A percentile compares a stretch with the other conserved stretches of the same genome.
These are phyloP conservation scores for Furcasterigmium sp. DNA, from an alignment of 2,329 filamentous ascomycete genomes.

Conservation along the genomic window DNA sequence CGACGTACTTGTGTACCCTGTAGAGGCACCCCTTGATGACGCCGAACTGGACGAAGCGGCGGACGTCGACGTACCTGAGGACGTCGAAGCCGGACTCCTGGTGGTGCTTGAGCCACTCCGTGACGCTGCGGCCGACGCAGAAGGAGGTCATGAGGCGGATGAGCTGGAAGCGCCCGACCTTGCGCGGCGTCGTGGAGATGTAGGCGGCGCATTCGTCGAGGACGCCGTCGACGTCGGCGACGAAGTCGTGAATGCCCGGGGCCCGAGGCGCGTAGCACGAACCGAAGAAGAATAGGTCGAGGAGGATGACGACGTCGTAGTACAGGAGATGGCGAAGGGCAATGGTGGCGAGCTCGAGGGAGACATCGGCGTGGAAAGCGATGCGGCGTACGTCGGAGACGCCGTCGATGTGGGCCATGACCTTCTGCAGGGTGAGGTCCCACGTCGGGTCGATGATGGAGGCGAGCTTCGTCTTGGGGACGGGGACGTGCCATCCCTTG, in stretches of 20 bases:
- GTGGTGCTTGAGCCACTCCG: conserved; percentile 79
- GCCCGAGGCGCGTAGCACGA: conserved; percentile 82
- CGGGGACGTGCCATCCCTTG: conserved; percentile 84
- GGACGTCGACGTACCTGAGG: conserved; percentile 75
- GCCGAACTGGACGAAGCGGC: conserved; percentile 90
- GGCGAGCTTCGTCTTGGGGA: conserved; percentile 62
- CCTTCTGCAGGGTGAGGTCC: conserved; percentile 72
- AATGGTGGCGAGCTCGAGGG: conserved; percentile 78
- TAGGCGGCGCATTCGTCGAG: conserved; percentile 87
- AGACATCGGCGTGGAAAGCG: conserved; percentile 77
- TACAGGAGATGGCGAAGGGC: conserved; percentile 87
- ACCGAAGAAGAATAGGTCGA: conserved; percentile 93
- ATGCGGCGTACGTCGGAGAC: conserved; percentile 86
- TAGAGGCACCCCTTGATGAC: conserved; percentile 94
- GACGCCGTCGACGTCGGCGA: conserved; percentile 66
- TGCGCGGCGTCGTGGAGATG: conserved; percentile 52
- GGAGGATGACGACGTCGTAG: conserved; percentile 83
- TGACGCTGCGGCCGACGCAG: conserved; percentile 74
- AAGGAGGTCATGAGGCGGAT: conserved; percentile 84
- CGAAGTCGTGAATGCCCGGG: conserved; percentile 71
- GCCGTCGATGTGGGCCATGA: conserved; percentile 84
- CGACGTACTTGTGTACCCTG: conserved; percentile 85
- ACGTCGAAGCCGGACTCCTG: conserved; percentile 59
- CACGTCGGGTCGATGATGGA: conserved; percentile 62
- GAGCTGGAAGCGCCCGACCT: conserved; percentile 57